Evolutionary conservation across 345 rosid genomes (phyloP), one percentile per base, ranked within the genome.

Genomic region (Anastatica hierochuntica): DNA sequence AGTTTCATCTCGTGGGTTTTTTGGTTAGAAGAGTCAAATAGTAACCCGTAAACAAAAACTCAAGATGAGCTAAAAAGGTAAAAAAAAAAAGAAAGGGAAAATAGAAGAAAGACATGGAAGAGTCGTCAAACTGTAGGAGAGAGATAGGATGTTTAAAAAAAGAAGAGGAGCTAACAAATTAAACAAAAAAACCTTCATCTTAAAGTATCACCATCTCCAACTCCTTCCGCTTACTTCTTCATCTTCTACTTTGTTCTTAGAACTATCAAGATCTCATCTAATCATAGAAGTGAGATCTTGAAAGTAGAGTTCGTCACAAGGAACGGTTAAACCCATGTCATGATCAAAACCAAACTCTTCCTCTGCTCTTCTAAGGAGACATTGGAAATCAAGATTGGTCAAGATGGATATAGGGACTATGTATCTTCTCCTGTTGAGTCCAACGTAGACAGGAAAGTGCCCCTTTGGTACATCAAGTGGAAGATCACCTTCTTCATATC

Each of bases 311-410:
- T 85, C 95, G 40, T 80, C 83, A 50, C 95, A 82, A 42, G 95
- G 95, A 61, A 85, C 75, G 6, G 85, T 82, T 52, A 85, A 72
- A 14, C 95, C 95, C 87, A 80, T 82, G 14, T 80, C 83, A 14
- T 85, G 88, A 60, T 78, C 85, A 34, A 82, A 85, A 3, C 95
- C 95, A 35, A 85, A 85, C 76, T 85, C 95, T 47, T 85, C 95
- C 63, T 85, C 95, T 3, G 95, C 90, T 51, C 58, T 73, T 44
- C 72, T 71, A 53, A 85, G 88, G n/a, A 85, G 64, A 72, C 60
- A 72, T 45, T 78, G 95, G 43, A 85, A 85, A 52, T 82, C 76
- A 5, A 85, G 90, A 51, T 74, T 76, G 35, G 67, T 64, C 69
- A 85, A 57, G 65, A 80, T 69, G 0, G 95, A 76, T 63, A 85